Evolutionary conservation across 805 yeast genomes (phyloP).

Genomic region (Sugiyamaella valdiviana): DNA sequence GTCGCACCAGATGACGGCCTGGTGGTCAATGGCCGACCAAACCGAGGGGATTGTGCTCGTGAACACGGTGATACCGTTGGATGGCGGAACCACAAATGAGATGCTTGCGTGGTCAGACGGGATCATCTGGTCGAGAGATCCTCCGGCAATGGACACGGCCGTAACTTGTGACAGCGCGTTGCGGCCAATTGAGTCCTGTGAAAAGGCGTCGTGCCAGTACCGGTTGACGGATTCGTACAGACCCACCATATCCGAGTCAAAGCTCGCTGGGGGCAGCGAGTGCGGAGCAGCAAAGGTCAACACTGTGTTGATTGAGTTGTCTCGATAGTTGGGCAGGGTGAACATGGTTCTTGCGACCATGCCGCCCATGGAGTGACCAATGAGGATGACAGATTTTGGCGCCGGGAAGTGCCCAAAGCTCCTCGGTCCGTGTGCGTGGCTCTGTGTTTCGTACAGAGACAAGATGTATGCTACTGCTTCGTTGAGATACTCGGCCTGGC

Average conservation of each 20-base stretch:
- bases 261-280: constrained; percentile 84
- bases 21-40: constrained; percentile 92
- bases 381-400: constrained; percentile 66
- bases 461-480: constrained; percentile 79
- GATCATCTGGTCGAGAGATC: constrained; percentile 64
- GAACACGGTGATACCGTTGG: constrained; percentile 75
- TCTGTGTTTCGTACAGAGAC: constrained; percentile 45
- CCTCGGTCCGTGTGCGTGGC: constrained; percentile 4
- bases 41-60: constrained; percentile 84
- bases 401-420: constrained; percentile 26
- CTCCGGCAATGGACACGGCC: constrained; percentile 84
- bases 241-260: constrained; percentile 78
- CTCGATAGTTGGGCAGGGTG: constrained; percentile 67
- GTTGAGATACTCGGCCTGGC: constrained; percentile 88
- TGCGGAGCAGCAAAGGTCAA: constrained; percentile 89
- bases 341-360: constrained; percentile 82
- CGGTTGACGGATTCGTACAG: constrained; percentile 68
- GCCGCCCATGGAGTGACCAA: constrained; percentile 98
- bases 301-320: constrained; percentile 72
- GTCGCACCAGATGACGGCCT: constrained; percentile 95
- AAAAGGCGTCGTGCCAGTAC: constrained; percentile 69
- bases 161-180: constrained; percentile 53
- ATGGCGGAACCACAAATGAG: constrained; percentile 60
- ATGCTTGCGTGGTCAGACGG: constrained; percentile 88
- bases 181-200: constrained; percentile 35